These are phyloP conservation scores for Pulveroboletus sp. DNA, from an alignment of 768 basidiomycete species.

Conservation along the genomic window DNA sequence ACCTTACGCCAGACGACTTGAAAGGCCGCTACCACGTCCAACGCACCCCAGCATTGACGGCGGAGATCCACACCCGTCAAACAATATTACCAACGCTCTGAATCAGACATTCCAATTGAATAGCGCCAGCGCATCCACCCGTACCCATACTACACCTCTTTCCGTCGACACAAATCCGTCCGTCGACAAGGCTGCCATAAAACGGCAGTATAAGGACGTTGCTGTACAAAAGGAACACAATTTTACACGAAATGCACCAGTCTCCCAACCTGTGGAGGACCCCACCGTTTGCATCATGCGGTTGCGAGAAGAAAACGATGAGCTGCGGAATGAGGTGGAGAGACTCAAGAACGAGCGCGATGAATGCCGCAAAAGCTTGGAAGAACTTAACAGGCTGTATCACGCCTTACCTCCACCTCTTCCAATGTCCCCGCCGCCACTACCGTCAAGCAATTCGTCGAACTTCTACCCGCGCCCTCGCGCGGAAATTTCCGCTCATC, in stretches of 20 bases:
- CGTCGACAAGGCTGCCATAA: background rate
- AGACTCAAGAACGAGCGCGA: slow-evolving; percentile 6
- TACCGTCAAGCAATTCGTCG: background rate
- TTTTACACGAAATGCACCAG: slow-evolving; percentile 17
- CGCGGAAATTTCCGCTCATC: slow-evolving; percentile 10
- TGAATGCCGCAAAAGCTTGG: slow-evolving; percentile 2
- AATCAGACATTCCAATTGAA: slow-evolving; percentile 29
- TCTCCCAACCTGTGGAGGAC: slow-evolving; percentile 1
- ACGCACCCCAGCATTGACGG: background rate
- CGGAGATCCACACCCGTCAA: background rate
- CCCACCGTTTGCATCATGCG: slow-evolving; percentile 11
- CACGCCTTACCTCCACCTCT: background rate
- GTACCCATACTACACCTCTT: slow-evolving; percentile 6
- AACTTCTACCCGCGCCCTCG: background rate
- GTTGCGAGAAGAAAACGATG: slow-evolving; percentile 17
- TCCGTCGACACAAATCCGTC: background rate
- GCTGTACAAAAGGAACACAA: slow-evolving; percentile 23
- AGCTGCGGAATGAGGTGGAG: slow-evolving; percentile 10
- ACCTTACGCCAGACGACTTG: slow-evolving; percentile 22
- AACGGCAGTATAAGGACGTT: slow-evolving; percentile 16
- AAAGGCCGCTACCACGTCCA: slow-evolving; percentile 18
- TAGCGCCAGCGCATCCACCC: slow-evolving; percentile 10
- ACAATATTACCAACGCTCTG: slow-evolving; percentile 23
- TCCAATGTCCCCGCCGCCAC: background rate
- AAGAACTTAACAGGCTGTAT: slow-evolving; percentile 13